These are phyloP conservation scores for Lichtheimia ramosa DNA, from an alignment of 371 early-diverging fungal species.

Conservation along the genomic window DNA sequence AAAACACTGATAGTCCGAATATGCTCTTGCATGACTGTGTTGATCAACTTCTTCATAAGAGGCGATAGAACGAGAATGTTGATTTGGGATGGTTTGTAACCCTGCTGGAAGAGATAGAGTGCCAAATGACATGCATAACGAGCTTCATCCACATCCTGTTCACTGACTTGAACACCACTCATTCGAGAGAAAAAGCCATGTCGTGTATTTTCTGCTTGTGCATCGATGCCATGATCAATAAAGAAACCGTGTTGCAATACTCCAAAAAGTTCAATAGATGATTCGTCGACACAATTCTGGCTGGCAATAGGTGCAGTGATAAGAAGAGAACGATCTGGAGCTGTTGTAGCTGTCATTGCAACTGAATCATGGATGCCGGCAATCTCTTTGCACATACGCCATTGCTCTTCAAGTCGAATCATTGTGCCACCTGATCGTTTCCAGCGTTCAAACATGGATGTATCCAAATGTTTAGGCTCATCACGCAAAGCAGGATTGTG, in stretches of 20 bases:
- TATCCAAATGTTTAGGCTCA: conserved; percentile 22
- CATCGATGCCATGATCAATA: conserved; percentile 16
- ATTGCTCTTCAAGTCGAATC: conserved; percentile 34
- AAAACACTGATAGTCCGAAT: conserved; percentile 20
- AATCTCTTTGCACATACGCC: conserved; percentile 39
- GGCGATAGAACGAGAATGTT: conserved; percentile 20
- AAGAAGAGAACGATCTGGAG: neutral
- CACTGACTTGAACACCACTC: conserved; percentile 1
- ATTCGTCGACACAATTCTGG: conserved; percentile 8
- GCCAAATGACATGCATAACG: conserved; percentile 31
- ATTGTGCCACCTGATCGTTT: conserved; percentile 23
- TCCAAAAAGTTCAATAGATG: conserved; percentile 15
- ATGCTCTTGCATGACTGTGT: conserved; percentile 14
- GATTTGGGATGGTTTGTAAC: conserved; percentile 12
- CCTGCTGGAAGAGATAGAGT: conserved; percentile 37
- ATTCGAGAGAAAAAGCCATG: conserved; percentile 1
- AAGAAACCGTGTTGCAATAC: conserved; percentile 26
- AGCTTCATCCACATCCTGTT: conserved; percentile 30
- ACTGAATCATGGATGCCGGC: conserved; percentile 10
- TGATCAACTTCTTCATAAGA: conserved; percentile 26
- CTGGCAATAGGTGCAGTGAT: conserved; percentile 20
- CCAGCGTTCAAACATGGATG: conserved; percentile 43
- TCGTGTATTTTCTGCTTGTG: neutral
- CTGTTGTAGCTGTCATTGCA: neutral
- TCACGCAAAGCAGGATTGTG: conserved; percentile 11